Conservation (phyloP, 2,329 filamentous ascomycete genomes). For the Davidsoniella australis region DNA sequence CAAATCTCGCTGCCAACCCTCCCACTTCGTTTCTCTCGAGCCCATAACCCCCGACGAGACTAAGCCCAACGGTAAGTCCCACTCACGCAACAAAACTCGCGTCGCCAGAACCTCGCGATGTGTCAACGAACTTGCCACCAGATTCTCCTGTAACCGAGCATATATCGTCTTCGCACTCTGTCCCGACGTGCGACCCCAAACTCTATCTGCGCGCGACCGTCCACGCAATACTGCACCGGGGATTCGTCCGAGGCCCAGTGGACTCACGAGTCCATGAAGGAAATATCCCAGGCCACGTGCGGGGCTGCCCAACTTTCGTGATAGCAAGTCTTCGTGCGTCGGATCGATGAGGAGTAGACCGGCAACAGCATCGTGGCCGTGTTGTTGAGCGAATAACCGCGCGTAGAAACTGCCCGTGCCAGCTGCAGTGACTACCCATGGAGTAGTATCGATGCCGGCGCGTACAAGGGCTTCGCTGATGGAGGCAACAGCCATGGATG, state of each 20-base stretch:
- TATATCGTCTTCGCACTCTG: constrained; percentile 75
- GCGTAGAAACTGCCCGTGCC: constrained; percentile 80
- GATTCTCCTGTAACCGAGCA: constrained; percentile 78
- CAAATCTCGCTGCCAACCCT: constrained; percentile 68
- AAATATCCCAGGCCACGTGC: constrained; percentile 5
- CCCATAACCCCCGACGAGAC: constrained; percentile 67
- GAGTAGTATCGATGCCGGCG: constrained; percentile 59
- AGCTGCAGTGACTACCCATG: constrained; percentile 75
- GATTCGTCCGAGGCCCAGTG: constrained; percentile 68
- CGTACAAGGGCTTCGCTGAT: constrained; percentile 71
- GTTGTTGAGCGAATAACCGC: constrained; percentile 76
- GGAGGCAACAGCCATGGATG: constrained; percentile 79
- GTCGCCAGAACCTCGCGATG: constrained; percentile 68
- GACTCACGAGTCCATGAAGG: constrained; percentile 43
- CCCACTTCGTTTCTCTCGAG: constrained; percentile 54
- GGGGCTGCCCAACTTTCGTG: not conserved
- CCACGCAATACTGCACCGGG: constrained; percentile 68
- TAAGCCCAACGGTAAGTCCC: constrained; percentile 55
- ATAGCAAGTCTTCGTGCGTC: constrained; percentile 47
- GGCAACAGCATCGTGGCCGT: constrained; percentile 48
- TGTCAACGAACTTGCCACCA: constrained; percentile 72
- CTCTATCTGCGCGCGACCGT: constrained; percentile 63
- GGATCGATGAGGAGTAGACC: constrained; percentile 78
- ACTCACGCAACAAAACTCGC: constrained; percentile 56
- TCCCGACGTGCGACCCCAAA: constrained; percentile 64